phyloP scores from a whole-genome alignment of 176 grass and related monocot species.

The Ampelocalamus luodianensis region DNA sequence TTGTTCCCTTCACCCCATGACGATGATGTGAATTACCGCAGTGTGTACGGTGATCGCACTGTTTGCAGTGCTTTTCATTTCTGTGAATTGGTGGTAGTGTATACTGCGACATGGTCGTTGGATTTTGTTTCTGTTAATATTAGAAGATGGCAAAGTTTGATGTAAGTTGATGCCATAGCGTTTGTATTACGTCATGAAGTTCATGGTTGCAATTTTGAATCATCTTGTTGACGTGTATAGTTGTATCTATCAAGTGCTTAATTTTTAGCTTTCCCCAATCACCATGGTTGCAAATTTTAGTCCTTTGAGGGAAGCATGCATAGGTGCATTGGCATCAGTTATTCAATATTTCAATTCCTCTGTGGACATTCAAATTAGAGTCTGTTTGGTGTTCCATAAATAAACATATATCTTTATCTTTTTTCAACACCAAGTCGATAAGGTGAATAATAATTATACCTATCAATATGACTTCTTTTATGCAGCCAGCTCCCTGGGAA shows the following conservation, averaged over 20 bases:
- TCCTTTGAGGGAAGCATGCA: neutral
- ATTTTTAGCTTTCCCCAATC: neutral
- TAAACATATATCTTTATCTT: neutral
- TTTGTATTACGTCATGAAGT: neutral
- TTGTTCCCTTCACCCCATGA: slow-evolving; percentile 35
- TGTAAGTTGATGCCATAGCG: neutral
- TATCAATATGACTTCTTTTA: neutral
- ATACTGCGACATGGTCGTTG: neutral
- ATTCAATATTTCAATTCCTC: slow-evolving; percentile 9
- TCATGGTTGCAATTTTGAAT: slow-evolving; percentile 12
- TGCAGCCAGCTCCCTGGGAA: neutral
- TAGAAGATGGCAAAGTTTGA: neutral
- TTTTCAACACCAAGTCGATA: neutral
- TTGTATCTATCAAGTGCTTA: neutral
- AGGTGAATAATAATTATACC: neutral
- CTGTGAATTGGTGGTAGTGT: neutral
- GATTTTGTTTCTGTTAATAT: slow-evolving; percentile 19
- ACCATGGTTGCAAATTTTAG: neutral
- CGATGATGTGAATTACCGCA: neutral
- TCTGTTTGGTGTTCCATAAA: neutral
- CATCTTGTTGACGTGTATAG: neutral
- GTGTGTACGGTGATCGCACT: slow-evolving; percentile 3
- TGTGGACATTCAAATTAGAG: neutral
- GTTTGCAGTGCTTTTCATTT: neutral
- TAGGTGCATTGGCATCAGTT: neutral